Percentiles rank a stretch among this genome's conserved stretches.
Conservation (phyloP, 345 rosid species). For the Salix caprea region DNA sequence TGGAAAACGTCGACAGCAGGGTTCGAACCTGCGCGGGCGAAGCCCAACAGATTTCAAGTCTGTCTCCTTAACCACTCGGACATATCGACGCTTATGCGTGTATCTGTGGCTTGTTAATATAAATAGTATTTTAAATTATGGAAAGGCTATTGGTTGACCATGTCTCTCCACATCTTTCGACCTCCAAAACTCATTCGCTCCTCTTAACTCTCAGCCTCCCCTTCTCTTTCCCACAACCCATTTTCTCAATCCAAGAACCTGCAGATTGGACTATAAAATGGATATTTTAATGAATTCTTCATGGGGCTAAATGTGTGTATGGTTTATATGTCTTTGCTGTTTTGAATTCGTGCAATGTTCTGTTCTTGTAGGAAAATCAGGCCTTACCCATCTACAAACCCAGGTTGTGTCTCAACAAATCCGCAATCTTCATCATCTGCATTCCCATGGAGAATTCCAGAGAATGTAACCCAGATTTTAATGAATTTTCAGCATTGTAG, state of each 20-base stretch:
- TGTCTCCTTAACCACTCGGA: constrained; percentile 99
- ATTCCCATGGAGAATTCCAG: constrained; percentile 67
- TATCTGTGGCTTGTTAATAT: no score
- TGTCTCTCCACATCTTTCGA: constrained; percentile 24
- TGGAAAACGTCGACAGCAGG: constrained; percentile 63
- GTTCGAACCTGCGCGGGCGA: constrained; percentile 99
- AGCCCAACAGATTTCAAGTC: constrained; percentile 99
- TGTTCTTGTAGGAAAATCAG: constrained; percentile 58
- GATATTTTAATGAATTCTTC: constrained; percentile 35
- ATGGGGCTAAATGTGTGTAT: not conserved
- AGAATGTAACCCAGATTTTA: constrained; percentile 55
- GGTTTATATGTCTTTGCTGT: not conserved
- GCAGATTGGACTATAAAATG: constrained; percentile 61
- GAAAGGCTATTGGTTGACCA: constrained; percentile 13
- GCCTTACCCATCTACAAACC: constrained; percentile 86
- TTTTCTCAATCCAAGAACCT: constrained; percentile 83
- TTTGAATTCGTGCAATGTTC: not conserved
- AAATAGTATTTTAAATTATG: no score
- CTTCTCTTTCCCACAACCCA: constrained; percentile 58
- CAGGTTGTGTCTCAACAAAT: constrained; percentile 83
- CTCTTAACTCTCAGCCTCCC: constrained; percentile 46
- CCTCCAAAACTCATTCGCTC: constrained; percentile 44
- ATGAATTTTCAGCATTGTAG: not conserved
- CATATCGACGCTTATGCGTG: constrained; percentile 35
- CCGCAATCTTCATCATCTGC: constrained; percentile 79